phyloP scores from a whole-genome alignment of 805 yeast species.

The Saturnispora sanitii region DNA sequence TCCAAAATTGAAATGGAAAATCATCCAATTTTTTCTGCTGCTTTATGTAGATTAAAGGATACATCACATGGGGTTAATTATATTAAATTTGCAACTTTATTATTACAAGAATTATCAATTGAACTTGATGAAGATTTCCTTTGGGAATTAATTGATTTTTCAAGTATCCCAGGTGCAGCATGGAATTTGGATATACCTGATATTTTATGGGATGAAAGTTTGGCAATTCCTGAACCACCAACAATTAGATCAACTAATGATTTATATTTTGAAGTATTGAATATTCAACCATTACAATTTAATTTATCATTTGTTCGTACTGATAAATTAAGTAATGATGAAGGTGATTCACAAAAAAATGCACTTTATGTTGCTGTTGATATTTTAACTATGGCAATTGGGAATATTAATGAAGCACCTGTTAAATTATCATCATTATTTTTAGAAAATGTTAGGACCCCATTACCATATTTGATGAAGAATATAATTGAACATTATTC shows the following conservation, averaged over 20 bases:
- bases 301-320: slow-evolving; percentile 88
- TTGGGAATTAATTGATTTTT: slow-evolving; percentile 70
- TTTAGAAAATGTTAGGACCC: slow-evolving; percentile 83
- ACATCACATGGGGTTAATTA: slow-evolving; percentile 83
- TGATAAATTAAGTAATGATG: slow-evolving; percentile 55
- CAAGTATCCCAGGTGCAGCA: slow-evolving; percentile 73
- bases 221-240: slow-evolving; percentile 65
- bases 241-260: slow-evolving; percentile 47
- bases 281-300: slow-evolving; percentile 82
- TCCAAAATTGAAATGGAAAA: slow-evolving; percentile 71
- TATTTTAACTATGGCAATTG: slow-evolving; percentile 90
- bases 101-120: slow-evolving; percentile 83
- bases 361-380: slow-evolving; percentile 70
- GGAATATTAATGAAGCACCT: slow-evolving; percentile 95
- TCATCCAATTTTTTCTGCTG: slow-evolving; percentile 86
- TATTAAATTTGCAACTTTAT: slow-evolving; percentile 82
- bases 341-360: slow-evolving; percentile 46
- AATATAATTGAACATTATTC: slow-evolving; percentile 78
- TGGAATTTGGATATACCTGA: slow-evolving; percentile 41
- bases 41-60: slow-evolving; percentile 77
- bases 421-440: slow-evolving; percentile 78
- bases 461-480: slow-evolving; percentile 60
- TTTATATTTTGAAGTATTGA: slow-evolving; percentile 84
- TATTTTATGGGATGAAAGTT: slow-evolving; percentile 47
- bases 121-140: slow-evolving; percentile 93